Evolutionary conservation across 2,329 filamentous ascomycete species (phyloP).

Genomic region (Thelonectria blattea): DNA sequence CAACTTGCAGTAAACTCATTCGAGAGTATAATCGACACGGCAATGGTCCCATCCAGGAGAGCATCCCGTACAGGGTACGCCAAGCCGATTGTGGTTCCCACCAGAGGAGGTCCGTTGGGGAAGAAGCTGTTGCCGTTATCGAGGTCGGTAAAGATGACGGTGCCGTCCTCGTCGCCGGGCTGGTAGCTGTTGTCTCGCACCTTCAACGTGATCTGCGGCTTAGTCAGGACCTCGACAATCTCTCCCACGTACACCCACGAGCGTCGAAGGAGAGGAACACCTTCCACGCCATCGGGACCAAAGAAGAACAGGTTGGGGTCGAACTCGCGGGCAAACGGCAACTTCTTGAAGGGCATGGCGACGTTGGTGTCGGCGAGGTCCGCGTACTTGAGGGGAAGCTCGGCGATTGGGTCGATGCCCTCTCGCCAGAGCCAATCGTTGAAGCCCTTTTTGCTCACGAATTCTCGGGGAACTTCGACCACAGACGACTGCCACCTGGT

Average conservation of each 20-base stretch:
- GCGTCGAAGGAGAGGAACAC: not conserved
- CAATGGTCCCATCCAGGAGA: not conserved
- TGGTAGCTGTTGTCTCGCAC: not conserved
- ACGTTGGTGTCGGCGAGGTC: not conserved
- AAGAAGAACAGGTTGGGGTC: not conserved
- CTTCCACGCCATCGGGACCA: not conserved
- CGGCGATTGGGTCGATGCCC: no score
- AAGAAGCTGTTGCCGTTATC: not conserved
- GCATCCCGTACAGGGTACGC: not conserved
- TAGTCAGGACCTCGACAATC: not conserved
- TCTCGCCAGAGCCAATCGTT: not conserved
- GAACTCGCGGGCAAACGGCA: not conserved
- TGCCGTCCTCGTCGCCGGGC: not conserved
- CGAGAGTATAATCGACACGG: not conserved
- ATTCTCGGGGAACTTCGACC: not conserved
- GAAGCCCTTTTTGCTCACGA: not conserved
- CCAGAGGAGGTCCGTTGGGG: not conserved
- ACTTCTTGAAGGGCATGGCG: not conserved
- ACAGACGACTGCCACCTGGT: not conserved
- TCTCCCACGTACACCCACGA: not conserved
- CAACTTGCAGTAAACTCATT: not conserved
- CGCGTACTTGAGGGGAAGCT: not conserved
- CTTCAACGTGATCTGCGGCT: not conserved
- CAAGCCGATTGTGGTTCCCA: not conserved
- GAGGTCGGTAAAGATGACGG: not conserved